A percentile compares a stretch with the other conserved stretches of the same genome.
Evolutionary conservation across 179 eudicot genomes (phyloP).

Genomic region (Camellia oleifera): DNA sequence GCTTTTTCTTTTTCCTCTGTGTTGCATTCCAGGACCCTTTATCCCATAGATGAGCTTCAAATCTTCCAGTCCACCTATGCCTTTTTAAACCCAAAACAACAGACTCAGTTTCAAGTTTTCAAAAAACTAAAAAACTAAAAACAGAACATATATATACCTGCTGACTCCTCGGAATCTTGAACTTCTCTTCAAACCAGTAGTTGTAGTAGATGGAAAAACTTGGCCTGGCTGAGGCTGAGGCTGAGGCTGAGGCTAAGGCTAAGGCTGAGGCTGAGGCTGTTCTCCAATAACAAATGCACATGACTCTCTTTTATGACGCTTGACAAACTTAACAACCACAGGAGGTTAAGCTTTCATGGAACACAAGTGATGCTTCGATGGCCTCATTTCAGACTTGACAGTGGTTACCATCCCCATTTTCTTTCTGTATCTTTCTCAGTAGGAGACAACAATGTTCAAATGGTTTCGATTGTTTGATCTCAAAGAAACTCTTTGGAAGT

Average conservation of each 20-base stretch:
- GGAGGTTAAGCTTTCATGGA: constrained; percentile 1
- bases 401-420: constrained; percentile 12
- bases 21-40: constrained; percentile 46
- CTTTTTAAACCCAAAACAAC: constrained; percentile 10
- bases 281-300: constrained; percentile 14
- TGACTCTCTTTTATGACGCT: constrained; percentile 36
- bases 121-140: neutral
- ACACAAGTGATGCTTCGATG: neutral
- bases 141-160: constrained; percentile 22
- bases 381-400: constrained; percentile 21
- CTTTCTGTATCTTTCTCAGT: neutral
- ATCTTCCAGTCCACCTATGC: constrained; percentile 35
- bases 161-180: constrained; percentile 51
- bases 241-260: neutral
- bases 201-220: constrained; percentile 23
- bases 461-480: neutral
- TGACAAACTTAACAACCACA: constrained; percentile 19
- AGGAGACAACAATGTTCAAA: neutral
- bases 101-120: neutral
- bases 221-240: neutral
- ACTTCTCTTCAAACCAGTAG: constrained; percentile 39
- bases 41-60: constrained; percentile 47
- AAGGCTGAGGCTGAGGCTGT: neutral
- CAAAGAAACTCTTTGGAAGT: neutral
- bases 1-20: constrained; percentile 49